These are phyloP conservation scores for Inonotus obliquus DNA, from an alignment of 1,284 basidiomycete genomes.

Conservation along the genomic window DNA sequence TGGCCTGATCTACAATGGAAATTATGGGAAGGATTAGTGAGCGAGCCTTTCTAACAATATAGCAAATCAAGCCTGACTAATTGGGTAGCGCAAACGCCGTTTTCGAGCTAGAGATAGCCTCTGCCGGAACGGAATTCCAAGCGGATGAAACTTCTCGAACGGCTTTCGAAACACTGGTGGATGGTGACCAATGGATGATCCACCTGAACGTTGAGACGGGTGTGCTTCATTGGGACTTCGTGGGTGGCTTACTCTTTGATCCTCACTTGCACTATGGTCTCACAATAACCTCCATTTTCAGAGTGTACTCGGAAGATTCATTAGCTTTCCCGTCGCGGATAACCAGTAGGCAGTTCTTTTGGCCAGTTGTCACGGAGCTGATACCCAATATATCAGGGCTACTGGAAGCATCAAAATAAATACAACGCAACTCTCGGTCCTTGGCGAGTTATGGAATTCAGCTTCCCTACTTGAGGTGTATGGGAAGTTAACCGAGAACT, in stretches of 20 bases:
- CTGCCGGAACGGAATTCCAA: constrained; percentile 49
- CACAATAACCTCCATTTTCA: constrained; percentile 22
- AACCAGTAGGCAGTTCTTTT: constrained; percentile 39
- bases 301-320: constrained; percentile 58
- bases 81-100: constrained; percentile 43
- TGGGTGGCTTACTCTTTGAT: constrained; percentile 29
- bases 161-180: constrained; percentile 47
- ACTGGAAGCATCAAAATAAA: constrained; percentile 55
- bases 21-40: constrained; percentile 61
- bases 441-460: constrained; percentile 51
- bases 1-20: constrained; percentile 60
- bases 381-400: constrained; percentile 35
- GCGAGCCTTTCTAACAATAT: constrained; percentile 22
- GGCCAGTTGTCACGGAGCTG: neutral
- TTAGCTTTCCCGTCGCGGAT: constrained; percentile 57
- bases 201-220: constrained; percentile 51
- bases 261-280: neutral
- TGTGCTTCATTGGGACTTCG: constrained; percentile 63
- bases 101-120: constrained; percentile 45
- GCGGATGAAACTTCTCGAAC: constrained; percentile 34
- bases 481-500: constrained; percentile 33
- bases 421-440: constrained; percentile 43
- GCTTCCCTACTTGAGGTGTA: constrained; percentile 38
- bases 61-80: neutral
- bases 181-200: constrained; percentile 62